Base-by-base conservation (phyloP, 2,329 filamentous ascomycete genomes). In the Apiospora arundinis region DNA sequence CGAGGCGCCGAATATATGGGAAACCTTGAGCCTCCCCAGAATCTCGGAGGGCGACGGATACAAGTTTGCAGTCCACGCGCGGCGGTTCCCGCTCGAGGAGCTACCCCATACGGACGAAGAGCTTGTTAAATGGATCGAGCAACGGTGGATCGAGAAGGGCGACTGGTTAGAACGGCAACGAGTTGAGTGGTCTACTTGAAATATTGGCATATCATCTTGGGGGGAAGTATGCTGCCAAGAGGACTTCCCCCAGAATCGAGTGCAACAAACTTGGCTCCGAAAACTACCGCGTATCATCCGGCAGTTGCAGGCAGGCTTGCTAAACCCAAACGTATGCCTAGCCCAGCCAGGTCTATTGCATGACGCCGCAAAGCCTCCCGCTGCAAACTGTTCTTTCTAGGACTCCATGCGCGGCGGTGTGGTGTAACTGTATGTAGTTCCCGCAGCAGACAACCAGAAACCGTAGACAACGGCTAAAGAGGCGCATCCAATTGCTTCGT, bases 121-220 rank as follows among this genome's bases (percentile, higher is more conserved):
- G 70, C 77, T 88, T 70, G 84, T 84, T 14, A 83, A 81, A 72
- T 89, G 87, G 87, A 78, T 89, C 28, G 86, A 89, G 78, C 79
- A 83, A 70, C 77, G 84, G 48, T 89, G 86, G 86, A 75, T 88
- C 37, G 85, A 86, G 75, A 89, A 89, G 77, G 87, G 86, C 2
- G 79, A 85, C 70, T 87, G 83, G 81, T 77, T 89, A 40, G 85
- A 88, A 71, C 76, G 73, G 52, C 83, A 84, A 75, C 82, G 81
- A 72, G 74, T 77, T 25, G 81, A 85, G 75, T 86, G 84, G 84
- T 77, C 78, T 8, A 60, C 32, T 9, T 63, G 56, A 63, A 63
- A 21, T 4, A n/a, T 63, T 21, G 28, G 32, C 21, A 37, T 40
- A n/a, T 32, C 56, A 40, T 40, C 28, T n/a, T 40, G n/a, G 56